Conservation (phyloP, 2,329 filamentous ascomycete species). For the Neonectria punicea region DNA sequence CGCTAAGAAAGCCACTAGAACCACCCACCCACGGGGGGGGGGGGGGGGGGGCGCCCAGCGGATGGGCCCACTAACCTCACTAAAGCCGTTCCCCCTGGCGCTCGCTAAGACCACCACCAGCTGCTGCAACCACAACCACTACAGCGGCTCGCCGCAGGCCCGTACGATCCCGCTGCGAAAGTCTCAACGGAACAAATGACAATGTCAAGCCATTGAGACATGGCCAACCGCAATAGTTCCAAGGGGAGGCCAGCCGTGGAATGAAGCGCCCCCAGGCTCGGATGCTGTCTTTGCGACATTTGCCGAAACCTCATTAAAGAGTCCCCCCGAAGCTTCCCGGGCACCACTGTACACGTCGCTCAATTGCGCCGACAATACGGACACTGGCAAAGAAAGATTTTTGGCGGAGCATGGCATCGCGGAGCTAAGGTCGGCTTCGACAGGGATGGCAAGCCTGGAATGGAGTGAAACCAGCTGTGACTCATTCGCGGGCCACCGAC, state of each 20-base stretch:
- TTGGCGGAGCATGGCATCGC: conserved; percentile 27
- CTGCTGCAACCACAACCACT: conserved; percentile 30
- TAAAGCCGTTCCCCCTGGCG: conserved; percentile 24
- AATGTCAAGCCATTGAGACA: conserved; percentile 32
- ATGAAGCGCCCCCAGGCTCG: conserved; percentile 3
- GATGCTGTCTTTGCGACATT: conserved; percentile 8
- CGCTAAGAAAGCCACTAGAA: conserved; percentile 39
- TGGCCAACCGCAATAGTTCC: background rate
- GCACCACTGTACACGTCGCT: conserved; percentile 21
- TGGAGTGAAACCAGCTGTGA: conserved; percentile 45
- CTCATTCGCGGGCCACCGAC: conserved; percentile 39
- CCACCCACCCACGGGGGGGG: conserved; percentile 14
- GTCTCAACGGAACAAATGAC: conserved; percentile 1
- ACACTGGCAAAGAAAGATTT: conserved; percentile 33
- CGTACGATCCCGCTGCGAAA: conserved; percentile 21
- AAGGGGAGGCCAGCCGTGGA: conserved; percentile 4
- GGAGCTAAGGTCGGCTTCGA: conserved; percentile 34
- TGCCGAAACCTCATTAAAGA: conserved; percentile 5
- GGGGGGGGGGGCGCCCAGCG: conserved; percentile 1
- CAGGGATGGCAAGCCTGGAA: conserved; percentile 41
- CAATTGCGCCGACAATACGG: conserved; percentile 30
- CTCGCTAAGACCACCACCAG: conserved; percentile 22
- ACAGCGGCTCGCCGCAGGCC: conserved; percentile 36
- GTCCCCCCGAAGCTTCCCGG: background rate
- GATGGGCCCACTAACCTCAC: conserved; percentile 16